phyloP scores from a whole-genome alignment of 768 basidiomycete species.

The Podaxis carcinomalis region DNA sequence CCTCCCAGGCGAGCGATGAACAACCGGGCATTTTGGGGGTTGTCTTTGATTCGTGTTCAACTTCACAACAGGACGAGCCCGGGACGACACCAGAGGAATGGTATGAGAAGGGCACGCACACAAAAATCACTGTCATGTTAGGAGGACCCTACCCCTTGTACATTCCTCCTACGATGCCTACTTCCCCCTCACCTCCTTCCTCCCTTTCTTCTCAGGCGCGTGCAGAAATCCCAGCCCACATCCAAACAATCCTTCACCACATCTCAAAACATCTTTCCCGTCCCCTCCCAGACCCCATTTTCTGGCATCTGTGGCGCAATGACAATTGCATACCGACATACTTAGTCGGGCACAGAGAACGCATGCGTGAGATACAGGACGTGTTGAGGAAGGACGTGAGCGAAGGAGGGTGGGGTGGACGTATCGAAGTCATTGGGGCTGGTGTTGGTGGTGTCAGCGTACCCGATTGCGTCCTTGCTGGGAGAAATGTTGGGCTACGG shows the following conservation, averaged over 20 bases:
- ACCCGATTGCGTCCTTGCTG: slow-evolving; percentile 79
- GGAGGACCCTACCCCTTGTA: slow-evolving; percentile 64
- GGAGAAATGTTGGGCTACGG: slow-evolving; percentile 43
- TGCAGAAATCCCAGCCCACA: slow-evolving; percentile 19
- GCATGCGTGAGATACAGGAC: slow-evolving; percentile 56
- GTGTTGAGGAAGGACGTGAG: slow-evolving; percentile 25
- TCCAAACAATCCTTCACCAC: slow-evolving; percentile 28
- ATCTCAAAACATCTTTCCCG: slow-evolving; percentile 43
- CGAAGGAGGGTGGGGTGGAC: slow-evolving; percentile 34
- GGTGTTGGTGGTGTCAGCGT: slow-evolving; percentile 86
- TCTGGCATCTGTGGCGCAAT: slow-evolving; percentile 51
- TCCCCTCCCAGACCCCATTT: slow-evolving; percentile 51
- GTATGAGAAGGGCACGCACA: slow-evolving; percentile 33
- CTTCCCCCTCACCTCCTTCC: slow-evolving; percentile 17
- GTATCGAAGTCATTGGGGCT: slow-evolving; percentile 72
- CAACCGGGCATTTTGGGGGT: slow-evolving; percentile 66
- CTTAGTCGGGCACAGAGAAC: slow-evolving; percentile 62
- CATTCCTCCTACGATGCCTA: slow-evolving; percentile 20
- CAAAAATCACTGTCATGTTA: slow-evolving; percentile 88
- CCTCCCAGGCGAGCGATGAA: slow-evolving; percentile 13
- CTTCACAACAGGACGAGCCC: slow-evolving; percentile 48
- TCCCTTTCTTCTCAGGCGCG: neutral
- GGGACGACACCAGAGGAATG: slow-evolving; percentile 13
- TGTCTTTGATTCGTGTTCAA: slow-evolving; percentile 84
- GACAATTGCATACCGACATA: slow-evolving; percentile 76